Conservation (phyloP, 495 filamentous ascomycete species). For the Cudoniella acicularis region DNA sequence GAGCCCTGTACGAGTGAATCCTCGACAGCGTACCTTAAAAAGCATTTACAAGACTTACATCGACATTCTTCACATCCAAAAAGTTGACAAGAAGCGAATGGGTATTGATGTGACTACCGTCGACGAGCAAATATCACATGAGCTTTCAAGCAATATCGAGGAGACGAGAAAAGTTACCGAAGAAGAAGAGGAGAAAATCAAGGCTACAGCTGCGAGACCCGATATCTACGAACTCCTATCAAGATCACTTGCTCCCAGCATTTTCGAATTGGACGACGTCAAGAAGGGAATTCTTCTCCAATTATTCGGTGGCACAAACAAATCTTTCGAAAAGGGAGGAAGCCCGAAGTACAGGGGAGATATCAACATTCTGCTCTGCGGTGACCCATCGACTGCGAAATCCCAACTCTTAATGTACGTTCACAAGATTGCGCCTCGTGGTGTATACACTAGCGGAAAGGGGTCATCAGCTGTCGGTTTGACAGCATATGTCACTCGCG, state of each 20-base stretch:
- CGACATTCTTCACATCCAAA: constrained; percentile 92
- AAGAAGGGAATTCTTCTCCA: constrained; percentile 98
- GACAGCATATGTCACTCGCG: constrained; percentile 95
- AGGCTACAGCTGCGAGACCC: constrained; percentile 68
- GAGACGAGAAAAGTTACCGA: constrained; percentile 78
- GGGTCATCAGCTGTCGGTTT: constrained; percentile 96
- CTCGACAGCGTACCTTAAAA: constrained; percentile 87
- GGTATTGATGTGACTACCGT: constrained; percentile 88
- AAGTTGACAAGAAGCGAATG: constrained; percentile 90
- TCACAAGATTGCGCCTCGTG: constrained; percentile 94
- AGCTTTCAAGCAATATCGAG: constrained; percentile 69
- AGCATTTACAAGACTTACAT: constrained; percentile 97
- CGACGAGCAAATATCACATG: constrained; percentile 77
- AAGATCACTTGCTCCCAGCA: constrained; percentile 85
- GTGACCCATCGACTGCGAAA: constrained; percentile 94
- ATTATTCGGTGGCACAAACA: constrained; percentile 98
- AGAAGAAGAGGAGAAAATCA: constrained; percentile 92
- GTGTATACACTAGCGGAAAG: constrained; percentile 96
- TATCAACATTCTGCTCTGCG: constrained; percentile 94
- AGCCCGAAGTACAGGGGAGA: constrained; percentile 94
- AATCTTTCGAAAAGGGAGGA: constrained; percentile 93
- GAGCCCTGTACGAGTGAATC: constrained; percentile 92
- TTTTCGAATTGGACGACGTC: constrained; percentile 98
- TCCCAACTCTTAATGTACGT: constrained; percentile 93
- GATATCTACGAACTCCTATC: constrained; percentile 95